These are phyloP conservation scores for Melastoma malabathricum DNA, from an alignment of 345 rosid species.

Conservation along the genomic window DNA sequence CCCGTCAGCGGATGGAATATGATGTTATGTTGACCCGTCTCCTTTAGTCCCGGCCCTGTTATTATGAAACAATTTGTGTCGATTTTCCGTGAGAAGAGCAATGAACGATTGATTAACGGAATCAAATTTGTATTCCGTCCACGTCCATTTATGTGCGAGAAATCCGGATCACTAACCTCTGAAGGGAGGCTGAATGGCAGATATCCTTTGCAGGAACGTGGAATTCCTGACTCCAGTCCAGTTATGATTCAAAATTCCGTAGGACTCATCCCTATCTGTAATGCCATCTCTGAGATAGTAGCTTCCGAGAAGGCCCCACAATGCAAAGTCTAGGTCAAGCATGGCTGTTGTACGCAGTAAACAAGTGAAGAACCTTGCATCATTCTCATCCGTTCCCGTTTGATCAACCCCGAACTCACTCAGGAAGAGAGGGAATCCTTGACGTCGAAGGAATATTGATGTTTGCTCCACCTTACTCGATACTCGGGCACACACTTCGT, in stretches of 20 bases:
- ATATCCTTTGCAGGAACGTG: conserved; percentile 30
- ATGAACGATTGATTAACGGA: too few species aligned
- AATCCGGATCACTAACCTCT: conserved; percentile 1
- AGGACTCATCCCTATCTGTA: conserved; percentile 38
- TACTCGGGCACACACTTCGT: conserved; percentile 57
- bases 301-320: conserved; percentile 77
- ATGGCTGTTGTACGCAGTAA: conserved; percentile 52
- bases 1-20: conserved; percentile 18
- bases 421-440: conserved; percentile 43
- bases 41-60: conserved; percentile 12
- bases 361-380: conserved; percentile 55
- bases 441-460: conserved; percentile 39
- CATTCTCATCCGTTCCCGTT: conserved; percentile 37
- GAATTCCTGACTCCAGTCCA: conserved; percentile 50
- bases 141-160: too few species aligned
- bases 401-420: conserved; percentile 65
- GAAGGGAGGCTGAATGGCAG: conserved; percentile 40
- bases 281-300: conserved; percentile 66
- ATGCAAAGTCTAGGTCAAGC: conserved; percentile 66
- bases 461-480: conserved; percentile 23
- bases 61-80: neutral
- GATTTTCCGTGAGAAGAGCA: too few species aligned
- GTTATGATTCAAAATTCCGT: conserved; percentile 44
- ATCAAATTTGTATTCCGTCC: neutral
- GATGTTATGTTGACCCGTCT: conserved; percentile 4